These are phyloP conservation scores for Neopestalotiopsis rosae DNA, from an alignment of 2,329 filamentous ascomycete species.

Conservation along the genomic window DNA sequence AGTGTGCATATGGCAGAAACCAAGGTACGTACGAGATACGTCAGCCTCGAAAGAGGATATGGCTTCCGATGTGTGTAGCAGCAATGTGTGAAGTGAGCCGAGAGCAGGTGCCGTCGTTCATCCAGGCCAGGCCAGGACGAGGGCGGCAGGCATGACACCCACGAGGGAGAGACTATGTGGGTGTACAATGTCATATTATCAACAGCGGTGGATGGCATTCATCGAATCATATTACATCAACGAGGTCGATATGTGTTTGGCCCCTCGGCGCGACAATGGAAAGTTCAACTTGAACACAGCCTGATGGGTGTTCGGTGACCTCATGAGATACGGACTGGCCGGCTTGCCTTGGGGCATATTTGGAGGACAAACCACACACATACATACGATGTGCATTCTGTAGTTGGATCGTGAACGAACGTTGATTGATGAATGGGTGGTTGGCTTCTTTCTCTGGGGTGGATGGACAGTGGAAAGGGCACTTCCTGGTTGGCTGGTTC, in stretches of 20 bases:
- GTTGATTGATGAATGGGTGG: neutral
- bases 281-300: too few species aligned
- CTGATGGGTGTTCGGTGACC: neutral
- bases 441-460: neutral
- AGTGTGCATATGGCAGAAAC: neutral
- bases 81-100: neutral
- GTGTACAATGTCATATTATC: neutral
- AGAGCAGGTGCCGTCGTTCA: neutral
- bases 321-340: neutral
- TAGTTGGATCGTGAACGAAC: neutral
- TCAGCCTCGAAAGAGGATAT: conserved; percentile 8
- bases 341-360: neutral
- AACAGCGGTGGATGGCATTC: too few species aligned
- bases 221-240: too few species aligned
- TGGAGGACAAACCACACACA: neutral
- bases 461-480: neutral
- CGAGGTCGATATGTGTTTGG: too few species aligned
- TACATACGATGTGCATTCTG: conserved; percentile 1
- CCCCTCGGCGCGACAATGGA: too few species aligned
- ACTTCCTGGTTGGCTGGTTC: neutral
- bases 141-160: neutral
- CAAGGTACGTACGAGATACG: neutral
- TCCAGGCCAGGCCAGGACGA: neutral
- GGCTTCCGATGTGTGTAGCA: neutral
- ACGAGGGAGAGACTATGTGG: neutral